phyloP scores from a whole-genome alignment of 768 basidiomycete genomes.

The Pleurotus tuber-regium region DNA sequence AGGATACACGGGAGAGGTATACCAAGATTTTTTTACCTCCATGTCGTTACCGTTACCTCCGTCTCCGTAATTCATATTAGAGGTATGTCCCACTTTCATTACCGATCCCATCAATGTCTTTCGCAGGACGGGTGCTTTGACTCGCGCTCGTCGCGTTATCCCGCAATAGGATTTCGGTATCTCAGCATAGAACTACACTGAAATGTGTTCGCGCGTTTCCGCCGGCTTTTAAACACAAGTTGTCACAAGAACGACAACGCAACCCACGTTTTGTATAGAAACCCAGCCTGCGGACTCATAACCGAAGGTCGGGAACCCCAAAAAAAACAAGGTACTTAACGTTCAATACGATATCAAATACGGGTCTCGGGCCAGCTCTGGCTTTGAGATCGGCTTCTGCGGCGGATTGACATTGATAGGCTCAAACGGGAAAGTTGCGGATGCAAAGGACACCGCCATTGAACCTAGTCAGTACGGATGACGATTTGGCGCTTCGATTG shows the following conservation, averaged over 20 bases:
- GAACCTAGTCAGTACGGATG: too few species aligned
- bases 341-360: not conserved
- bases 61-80: not conserved
- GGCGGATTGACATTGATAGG: conserved; percentile 7
- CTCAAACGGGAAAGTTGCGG: not conserved
- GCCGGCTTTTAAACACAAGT: conserved; percentile 2
- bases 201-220: not conserved
- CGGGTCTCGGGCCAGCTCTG: not conserved
- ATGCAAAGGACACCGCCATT: too few species aligned
- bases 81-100: not conserved
- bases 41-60: not conserved
- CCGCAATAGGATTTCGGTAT: conserved; percentile 1
- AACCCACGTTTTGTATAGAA: too few species aligned
- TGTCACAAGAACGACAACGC: too few species aligned
- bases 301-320: not conserved
- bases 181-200: not conserved
- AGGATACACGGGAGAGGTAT: too few species aligned
- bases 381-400: not conserved
- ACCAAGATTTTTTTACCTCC: not conserved
- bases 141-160: not conserved
- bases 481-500: too few species aligned
- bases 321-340: not conserved
- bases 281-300: too few species aligned
- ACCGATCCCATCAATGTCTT: conserved; percentile 1
- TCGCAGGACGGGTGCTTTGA: not conserved